Percentiles rank a stretch among this genome's conserved stretches.
These are phyloP conservation scores for Puccinia coronata DNA, from an alignment of 1,284 basidiomycete species.

Conservation along the genomic window DNA sequence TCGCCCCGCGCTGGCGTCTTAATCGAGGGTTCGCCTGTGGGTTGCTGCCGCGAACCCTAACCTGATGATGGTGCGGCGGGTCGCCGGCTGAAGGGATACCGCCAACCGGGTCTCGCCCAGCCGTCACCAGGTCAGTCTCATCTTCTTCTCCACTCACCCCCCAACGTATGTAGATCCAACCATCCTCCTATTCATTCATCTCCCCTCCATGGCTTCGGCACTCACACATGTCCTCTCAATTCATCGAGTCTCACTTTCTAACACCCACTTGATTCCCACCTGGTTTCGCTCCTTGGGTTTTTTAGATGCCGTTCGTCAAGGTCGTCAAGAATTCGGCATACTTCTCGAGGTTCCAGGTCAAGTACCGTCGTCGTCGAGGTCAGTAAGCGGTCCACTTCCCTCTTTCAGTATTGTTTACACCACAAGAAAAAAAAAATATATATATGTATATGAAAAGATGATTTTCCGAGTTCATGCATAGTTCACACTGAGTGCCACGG, in stretches of 20 bases:
- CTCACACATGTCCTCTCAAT: not conserved
- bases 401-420: not conserved
- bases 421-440: not conserved
- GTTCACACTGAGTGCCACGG: slow-evolving; percentile 43
- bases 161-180: not conserved
- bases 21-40: not conserved
- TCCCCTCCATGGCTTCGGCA: not conserved
- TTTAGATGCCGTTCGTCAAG: slow-evolving; percentile 58
- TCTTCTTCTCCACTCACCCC: not conserved
- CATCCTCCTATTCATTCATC: not conserved
- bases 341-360: slow-evolving; percentile 59
- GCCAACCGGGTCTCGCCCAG: not conserved
- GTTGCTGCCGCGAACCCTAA: slow-evolving; percentile 5
- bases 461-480: slow-evolving; percentile 49
- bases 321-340: slow-evolving; percentile 58
- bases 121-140: not conserved
- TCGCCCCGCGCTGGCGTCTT: too few species aligned
- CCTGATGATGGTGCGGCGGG: not conserved
- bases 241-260: too few species aligned
- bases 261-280: too few species aligned
- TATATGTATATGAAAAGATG: slow-evolving; percentile 30
- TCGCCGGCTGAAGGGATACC: not conserved
- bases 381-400: not conserved
- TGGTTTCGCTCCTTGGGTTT: not conserved
- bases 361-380: slow-evolving; percentile 72